phyloP scores from a whole-genome alignment of 1,284 basidiomycete genomes.

The Pterulicium gracile region DNA sequence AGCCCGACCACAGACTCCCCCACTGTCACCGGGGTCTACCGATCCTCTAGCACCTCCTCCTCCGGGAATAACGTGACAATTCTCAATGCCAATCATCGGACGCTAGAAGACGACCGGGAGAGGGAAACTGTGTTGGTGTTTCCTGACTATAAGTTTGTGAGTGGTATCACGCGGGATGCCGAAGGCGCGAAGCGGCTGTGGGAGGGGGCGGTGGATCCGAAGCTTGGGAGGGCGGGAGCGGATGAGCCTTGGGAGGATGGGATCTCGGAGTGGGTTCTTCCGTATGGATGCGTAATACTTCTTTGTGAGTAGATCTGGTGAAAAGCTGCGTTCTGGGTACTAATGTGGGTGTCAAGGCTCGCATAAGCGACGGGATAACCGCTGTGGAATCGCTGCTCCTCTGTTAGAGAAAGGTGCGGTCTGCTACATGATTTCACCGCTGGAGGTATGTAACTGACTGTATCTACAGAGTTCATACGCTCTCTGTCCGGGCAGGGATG shows the following conservation, averaged over 20 bases:
- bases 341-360: constrained; percentile 47
- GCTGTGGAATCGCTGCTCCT: constrained; percentile 79
- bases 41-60: constrained; percentile 33
- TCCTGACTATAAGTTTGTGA: constrained; percentile 81
- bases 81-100: constrained; percentile 71
- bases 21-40: constrained; percentile 44
- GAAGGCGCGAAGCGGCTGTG: constrained; percentile 66
- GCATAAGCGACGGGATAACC: constrained; percentile 84
- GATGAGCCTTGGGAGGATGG: background rate
- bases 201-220: constrained; percentile 49
- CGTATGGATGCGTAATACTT: constrained; percentile 66
- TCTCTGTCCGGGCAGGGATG: background rate
- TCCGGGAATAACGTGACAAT: constrained; percentile 44
- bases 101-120: constrained; percentile 45
- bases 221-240: constrained; percentile 33
- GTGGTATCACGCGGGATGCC: constrained; percentile 50
- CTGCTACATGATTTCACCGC: constrained; percentile 3
- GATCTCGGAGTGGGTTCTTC: constrained; percentile 63
- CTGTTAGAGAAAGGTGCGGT: constrained; percentile 63
- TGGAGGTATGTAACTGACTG: constrained; percentile 5
- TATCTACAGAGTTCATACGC: background rate
- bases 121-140: constrained; percentile 75
- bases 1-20: constrained; percentile 16
- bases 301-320: constrained; percentile 50
- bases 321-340: constrained; percentile 8